Evolutionary conservation across 768 basidiomycete species (phyloP).

Genomic region (Clitopilus passeckerianus): DNA sequence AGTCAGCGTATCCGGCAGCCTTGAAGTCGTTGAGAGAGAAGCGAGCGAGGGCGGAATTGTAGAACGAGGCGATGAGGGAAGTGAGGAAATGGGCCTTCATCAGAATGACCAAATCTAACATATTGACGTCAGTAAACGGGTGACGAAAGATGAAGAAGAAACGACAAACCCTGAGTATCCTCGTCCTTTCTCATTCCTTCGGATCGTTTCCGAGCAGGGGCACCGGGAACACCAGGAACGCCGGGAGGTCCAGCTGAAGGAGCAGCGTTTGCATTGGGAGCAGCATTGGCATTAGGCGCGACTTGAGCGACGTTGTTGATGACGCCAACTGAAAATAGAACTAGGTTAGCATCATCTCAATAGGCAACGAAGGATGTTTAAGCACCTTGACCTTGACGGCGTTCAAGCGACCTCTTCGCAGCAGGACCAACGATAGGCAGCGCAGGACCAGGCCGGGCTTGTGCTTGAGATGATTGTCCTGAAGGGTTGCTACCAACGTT

Average conservation of each 20-base stretch:
- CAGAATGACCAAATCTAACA: neutral
- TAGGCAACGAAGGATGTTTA: neutral
- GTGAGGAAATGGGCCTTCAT: neutral
- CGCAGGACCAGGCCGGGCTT: neutral
- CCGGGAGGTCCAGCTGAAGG: neutral
- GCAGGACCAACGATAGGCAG: neutral
- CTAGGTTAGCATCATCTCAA: neutral
- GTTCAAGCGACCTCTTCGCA: neutral
- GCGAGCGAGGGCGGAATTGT: neutral
- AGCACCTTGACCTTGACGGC: neutral
- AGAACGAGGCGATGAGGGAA: neutral
- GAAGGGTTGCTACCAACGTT: neutral
- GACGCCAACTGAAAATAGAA: neutral
- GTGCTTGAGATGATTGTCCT: neutral
- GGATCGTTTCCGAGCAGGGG: neutral
- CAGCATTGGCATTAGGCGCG: neutral
- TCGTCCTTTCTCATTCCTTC: neutral
- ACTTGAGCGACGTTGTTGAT: neutral
- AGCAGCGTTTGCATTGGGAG: neutral
- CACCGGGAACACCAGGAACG: neutral
- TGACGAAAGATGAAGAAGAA: neutral
- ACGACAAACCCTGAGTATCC: neutral
- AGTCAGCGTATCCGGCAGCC: slow-evolving; percentile 36
- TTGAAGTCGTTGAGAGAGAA: slow-evolving; percentile 31
- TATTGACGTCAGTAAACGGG: neutral